Evolutionary conservation across 805 yeast genomes (phyloP).

Genomic region (Zygosaccharomyces kombuchaensis): DNA sequence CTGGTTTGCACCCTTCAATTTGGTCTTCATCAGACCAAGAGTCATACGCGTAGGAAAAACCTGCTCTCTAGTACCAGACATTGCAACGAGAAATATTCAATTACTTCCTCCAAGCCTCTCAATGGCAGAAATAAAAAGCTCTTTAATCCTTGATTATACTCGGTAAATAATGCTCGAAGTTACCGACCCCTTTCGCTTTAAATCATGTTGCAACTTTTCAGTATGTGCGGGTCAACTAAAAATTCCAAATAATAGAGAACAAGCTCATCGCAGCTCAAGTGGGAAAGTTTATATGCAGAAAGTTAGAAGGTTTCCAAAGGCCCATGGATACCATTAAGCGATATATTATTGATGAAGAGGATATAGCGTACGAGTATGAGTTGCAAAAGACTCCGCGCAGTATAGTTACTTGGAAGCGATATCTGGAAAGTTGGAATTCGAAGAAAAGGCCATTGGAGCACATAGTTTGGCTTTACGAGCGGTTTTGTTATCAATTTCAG

Average conservation of each 20-base stretch:
- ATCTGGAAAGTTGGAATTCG: slow-evolving; percentile 37
- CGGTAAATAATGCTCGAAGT: background rate
- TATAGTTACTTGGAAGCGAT: slow-evolving; percentile 44
- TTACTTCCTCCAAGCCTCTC: background rate
- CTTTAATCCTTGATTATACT: background rate
- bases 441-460: slow-evolving; percentile 14
- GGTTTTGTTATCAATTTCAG: slow-evolving; percentile 35
- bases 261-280: slow-evolving; percentile 1
- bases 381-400: slow-evolving; percentile 36
- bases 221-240: slow-evolving; percentile 5
- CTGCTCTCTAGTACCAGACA: slow-evolving; percentile 64
- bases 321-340: slow-evolving; percentile 13
- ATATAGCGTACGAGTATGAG: slow-evolving; percentile 45
- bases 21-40: slow-evolving; percentile 87
- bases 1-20: slow-evolving; percentile 94
- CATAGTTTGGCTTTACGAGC: slow-evolving; percentile 31
- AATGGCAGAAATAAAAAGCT: background rate
- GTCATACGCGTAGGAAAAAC: slow-evolving; percentile 99
- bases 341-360: slow-evolving; percentile 28
- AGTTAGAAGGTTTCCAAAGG: background rate
- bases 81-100: slow-evolving; percentile 1
- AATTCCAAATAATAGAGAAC: background rate
- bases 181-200: background rate
- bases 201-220: slow-evolving; percentile 2
- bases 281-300: background rate